phyloP scores from a whole-genome alignment of 164 flowering plant species.

The Chloranthus sessilifolius region DNA sequence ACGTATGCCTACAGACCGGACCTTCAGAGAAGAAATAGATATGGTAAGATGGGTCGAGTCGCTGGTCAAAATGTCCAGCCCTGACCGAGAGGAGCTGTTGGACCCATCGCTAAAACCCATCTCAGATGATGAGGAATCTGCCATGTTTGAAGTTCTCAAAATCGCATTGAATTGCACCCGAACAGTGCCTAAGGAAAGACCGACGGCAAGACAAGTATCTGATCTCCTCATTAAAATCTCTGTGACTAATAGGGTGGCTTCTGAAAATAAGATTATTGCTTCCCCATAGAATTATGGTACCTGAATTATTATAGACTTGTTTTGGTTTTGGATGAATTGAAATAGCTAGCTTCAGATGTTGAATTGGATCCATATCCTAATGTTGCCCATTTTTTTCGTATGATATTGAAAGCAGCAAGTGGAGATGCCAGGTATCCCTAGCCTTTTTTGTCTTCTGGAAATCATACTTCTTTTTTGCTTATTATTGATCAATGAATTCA shows the following conservation, averaged over 20 bases:
- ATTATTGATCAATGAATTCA: too few relatives aligned
- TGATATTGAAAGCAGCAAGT: too few relatives aligned
- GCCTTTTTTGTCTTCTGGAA: too few relatives aligned
- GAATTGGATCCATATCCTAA: too few relatives aligned
- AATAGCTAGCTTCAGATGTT: too few relatives aligned
- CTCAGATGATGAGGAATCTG: slow-evolving; percentile 52
- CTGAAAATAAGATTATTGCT: slow-evolving; percentile 19
- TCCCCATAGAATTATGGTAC: too few relatives aligned
- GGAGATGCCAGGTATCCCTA: too few relatives aligned
- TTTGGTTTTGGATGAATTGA: too few relatives aligned
- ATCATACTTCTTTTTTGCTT: too few relatives aligned
- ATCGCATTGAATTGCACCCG: slow-evolving; percentile 84
- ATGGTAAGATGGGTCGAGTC: slow-evolving; percentile 96
- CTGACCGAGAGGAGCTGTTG: slow-evolving; percentile 42
- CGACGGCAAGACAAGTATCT: slow-evolving; percentile 67
- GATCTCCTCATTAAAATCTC: slow-evolving; percentile 54
- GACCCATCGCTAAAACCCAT: slow-evolving; percentile 65
- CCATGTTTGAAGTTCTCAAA: slow-evolving; percentile 70
- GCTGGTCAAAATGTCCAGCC: slow-evolving; percentile 35
- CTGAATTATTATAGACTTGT: too few relatives aligned
- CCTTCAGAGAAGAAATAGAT: slow-evolving; percentile 72
- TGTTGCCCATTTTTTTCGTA: too few relatives aligned
- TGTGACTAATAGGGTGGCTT: slow-evolving; percentile 33
- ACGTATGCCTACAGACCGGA: slow-evolving; percentile 68
- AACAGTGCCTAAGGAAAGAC: slow-evolving; percentile 68